Evolutionary conservation across 2,329 filamentous ascomycete species (phyloP).

Genomic region (Colletotrichum lentis): DNA sequence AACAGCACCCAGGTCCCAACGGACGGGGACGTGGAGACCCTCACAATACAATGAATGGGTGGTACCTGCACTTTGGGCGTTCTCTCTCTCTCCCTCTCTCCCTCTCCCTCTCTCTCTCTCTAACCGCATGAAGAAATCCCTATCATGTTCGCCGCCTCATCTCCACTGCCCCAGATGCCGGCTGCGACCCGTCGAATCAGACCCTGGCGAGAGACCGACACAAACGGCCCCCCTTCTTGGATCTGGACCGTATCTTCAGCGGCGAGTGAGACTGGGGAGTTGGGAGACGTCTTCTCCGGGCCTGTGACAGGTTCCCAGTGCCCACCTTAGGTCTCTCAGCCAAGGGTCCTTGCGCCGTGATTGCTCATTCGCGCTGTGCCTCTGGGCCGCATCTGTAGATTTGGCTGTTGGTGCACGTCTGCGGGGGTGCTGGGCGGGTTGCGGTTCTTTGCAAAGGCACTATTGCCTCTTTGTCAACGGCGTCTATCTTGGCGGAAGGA

Average conservation of each 20-base stretch:
- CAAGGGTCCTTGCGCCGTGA: not conserved
- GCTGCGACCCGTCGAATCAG: constrained; percentile 10
- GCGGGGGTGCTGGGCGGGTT: not conserved
- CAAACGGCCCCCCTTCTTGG: not conserved
- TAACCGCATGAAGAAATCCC: not conserved
- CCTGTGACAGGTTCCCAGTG: not conserved
- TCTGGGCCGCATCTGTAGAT: not conserved
- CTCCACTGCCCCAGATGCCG: not conserved
- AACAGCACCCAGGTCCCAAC: not conserved
- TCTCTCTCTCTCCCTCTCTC: not conserved
- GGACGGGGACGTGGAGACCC: not conserved
- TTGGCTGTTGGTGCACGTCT: not conserved
- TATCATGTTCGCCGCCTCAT: not conserved
- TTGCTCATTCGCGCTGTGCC: not conserved
- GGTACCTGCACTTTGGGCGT: not conserved
- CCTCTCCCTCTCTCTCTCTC: not conserved
- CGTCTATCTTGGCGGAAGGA: not conserved
- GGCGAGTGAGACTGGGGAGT: not conserved
- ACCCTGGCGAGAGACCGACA: not conserved
- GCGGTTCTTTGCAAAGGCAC: not conserved
- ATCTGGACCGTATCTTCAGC: not conserved
- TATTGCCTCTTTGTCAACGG: not conserved
- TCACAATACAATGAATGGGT: not conserved
- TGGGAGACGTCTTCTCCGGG: not conserved
- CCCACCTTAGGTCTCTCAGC: not conserved